These are phyloP conservation scores for Rhodomyrtus tomentosa DNA, from an alignment of 345 rosid species.

Conservation along the genomic window DNA sequence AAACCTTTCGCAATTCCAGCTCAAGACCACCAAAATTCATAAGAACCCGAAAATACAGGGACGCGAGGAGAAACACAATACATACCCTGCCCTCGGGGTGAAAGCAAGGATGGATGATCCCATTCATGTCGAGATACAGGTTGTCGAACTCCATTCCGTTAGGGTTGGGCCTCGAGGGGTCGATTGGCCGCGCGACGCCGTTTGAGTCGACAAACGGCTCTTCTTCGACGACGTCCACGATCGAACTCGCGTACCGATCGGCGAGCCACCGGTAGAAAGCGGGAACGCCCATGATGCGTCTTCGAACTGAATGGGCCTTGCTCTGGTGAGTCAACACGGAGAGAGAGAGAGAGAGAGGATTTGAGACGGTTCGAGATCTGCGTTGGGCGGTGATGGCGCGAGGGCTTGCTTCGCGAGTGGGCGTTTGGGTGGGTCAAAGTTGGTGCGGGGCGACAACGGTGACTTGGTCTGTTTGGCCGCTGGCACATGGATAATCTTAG, in stretches of 20 bases:
- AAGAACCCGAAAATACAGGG: background rate
- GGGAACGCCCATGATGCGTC: slow-evolving; percentile 74
- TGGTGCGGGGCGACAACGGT: background rate
- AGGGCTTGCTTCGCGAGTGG: background rate
- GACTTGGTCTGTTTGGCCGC: background rate
- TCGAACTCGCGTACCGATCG: slow-evolving; percentile 79
- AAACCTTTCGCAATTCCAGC: background rate
- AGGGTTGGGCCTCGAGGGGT: slow-evolving; percentile 77
- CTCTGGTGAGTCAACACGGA: background rate
- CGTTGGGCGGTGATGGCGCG: background rate
- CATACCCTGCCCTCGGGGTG: slow-evolving; percentile 94
- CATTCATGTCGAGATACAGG: slow-evolving; percentile 90
- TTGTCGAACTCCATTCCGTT: slow-evolving; percentile 87
- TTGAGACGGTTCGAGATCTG: slow-evolving; percentile 1
- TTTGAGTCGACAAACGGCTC: slow-evolving; percentile 30
- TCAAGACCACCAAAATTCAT: background rate
- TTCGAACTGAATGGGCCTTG: background rate
- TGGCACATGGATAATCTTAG: background rate
- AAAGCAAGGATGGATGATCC: slow-evolving; percentile 92
- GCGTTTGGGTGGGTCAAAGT: background rate
- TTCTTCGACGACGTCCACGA: slow-evolving; percentile 75
- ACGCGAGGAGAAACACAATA: background rate
- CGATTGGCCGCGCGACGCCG: slow-evolving; percentile 36
- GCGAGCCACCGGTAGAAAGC: slow-evolving; percentile 96
- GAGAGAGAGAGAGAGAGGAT: background rate